Conservation (phyloP, 495 filamentous ascomycete genomes). For the Bryoglossum gracile region DNA sequence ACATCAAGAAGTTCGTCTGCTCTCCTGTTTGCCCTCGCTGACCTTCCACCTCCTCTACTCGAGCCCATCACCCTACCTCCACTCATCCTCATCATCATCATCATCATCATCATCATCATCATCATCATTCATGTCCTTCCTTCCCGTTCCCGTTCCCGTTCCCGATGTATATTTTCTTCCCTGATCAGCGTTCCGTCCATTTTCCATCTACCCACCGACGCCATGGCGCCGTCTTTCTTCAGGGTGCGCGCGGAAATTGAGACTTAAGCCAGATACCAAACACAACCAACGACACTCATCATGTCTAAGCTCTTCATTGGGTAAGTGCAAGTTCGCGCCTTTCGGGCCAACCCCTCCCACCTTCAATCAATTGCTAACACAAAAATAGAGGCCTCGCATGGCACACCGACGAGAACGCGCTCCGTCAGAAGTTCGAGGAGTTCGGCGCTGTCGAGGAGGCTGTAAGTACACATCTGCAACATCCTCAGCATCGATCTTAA, state of each 20-base stretch:
- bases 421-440: constrained; percentile 81
- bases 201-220: constrained; percentile 15
- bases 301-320: constrained; percentile 93
- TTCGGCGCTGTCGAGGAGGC: constrained; percentile 89
- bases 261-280: constrained; percentile 26
- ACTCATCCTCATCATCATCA: too few species aligned
- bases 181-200: constrained; percentile 25
- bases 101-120: too few species aligned
- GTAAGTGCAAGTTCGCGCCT: constrained; percentile 44
- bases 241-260: constrained; percentile 28
- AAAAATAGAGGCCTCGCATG: constrained; percentile 75
- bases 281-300: constrained; percentile 27
- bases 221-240: constrained; percentile 25
- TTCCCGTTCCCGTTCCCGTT: constrained; percentile 26
- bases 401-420: constrained; percentile 84
- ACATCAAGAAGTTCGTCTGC: constrained; percentile 27
- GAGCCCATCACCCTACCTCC: constrained; percentile 16
- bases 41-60: constrained; percentile 17
- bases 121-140: constrained; percentile 22
- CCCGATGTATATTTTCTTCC: constrained; percentile 29
- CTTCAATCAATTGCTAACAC: constrained; percentile 22
- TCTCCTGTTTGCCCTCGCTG: constrained; percentile 27
- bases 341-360: constrained; percentile 4
- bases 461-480: constrained; percentile 46
- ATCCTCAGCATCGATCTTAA: too few species aligned